phyloP scores from a whole-genome alignment of 2,329 filamentous ascomycete genomes.

The Pseudomassariella vexata region DNA sequence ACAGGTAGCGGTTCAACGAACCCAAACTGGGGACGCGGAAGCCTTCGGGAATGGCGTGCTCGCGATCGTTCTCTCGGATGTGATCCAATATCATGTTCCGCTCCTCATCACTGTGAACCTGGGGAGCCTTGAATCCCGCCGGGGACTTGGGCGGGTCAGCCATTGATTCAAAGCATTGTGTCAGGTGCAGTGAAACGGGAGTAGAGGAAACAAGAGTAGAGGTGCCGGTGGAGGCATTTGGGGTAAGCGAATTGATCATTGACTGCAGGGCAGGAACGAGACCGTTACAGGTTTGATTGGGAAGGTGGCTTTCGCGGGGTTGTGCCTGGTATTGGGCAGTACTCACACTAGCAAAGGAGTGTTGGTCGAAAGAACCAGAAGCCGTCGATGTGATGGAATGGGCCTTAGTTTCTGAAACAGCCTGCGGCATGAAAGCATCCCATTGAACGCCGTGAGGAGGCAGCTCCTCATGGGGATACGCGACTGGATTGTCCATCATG shows the following conservation, averaged over 20 bases:
- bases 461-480: conserved; percentile 73
- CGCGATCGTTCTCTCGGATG: conserved; percentile 73
- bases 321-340: conserved; percentile 44
- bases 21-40: conserved; percentile 80
- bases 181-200: conserved; percentile 66
- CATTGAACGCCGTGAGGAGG: conserved; percentile 78
- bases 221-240: conserved; percentile 53
- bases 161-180: conserved; percentile 62
- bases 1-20: conserved; percentile 84
- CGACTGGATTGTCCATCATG: conserved; percentile 71
- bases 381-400: conserved; percentile 65
- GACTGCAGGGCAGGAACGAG: conserved; percentile 62
- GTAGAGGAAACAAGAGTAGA: conserved; percentile 38
- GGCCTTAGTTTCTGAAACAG: conserved; percentile 65
- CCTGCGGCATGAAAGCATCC: conserved; percentile 78
- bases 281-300: conserved; percentile 51
- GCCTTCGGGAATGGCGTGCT: conserved; percentile 77
- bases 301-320: conserved; percentile 37
- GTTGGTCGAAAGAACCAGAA: conserved; percentile 62
- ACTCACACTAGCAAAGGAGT: conserved; percentile 54
- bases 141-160: conserved; percentile 67
- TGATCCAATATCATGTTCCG: conserved; percentile 80
- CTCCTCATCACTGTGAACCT: conserved; percentile 79
- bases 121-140: conserved; percentile 65
- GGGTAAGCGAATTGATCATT: conserved; percentile 67